Conservation (phyloP, 495 filamentous ascomycete species). For the Hypoxylon crocopeplum region DNA sequence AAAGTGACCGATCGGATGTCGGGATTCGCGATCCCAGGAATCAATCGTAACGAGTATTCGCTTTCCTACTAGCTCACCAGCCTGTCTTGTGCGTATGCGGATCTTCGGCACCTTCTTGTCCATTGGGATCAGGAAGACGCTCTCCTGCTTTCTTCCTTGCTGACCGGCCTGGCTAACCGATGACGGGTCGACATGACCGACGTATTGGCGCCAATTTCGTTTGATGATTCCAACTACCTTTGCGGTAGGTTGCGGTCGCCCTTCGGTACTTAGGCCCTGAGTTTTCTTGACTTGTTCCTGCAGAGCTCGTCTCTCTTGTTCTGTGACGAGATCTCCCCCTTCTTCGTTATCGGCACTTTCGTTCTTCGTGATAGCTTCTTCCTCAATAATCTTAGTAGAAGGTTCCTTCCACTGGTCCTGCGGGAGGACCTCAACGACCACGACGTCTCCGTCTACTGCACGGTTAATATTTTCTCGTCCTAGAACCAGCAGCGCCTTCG, state of each 20-base stretch:
- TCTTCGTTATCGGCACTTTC: slow-evolving; percentile 82
- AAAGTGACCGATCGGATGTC: slow-evolving; percentile 93
- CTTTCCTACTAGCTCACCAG: slow-evolving; percentile 84
- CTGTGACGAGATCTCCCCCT: slow-evolving; percentile 75
- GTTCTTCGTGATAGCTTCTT: slow-evolving; percentile 89
- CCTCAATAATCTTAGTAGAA: slow-evolving; percentile 93
- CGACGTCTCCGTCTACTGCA: slow-evolving; percentile 86
- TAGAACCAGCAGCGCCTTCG: slow-evolving; percentile 83
- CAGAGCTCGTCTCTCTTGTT: slow-evolving; percentile 82
- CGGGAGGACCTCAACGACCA: slow-evolving; percentile 90
- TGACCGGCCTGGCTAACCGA: slow-evolving; percentile 75
- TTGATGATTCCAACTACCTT: slow-evolving; percentile 91
- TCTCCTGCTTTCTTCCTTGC: slow-evolving; percentile 84
- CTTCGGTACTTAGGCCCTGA: slow-evolving; percentile 79
- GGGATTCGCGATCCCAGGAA: slow-evolving; percentile 89
- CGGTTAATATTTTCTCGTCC: slow-evolving; percentile 98
- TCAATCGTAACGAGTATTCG: slow-evolving; percentile 95
- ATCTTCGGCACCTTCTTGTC: slow-evolving; percentile 98
- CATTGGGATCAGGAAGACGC: slow-evolving; percentile 94
- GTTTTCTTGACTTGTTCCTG: slow-evolving; percentile 89
- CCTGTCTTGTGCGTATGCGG: slow-evolving; percentile 87
- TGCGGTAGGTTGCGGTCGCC: slow-evolving; percentile 86
- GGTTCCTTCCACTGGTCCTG: slow-evolving; percentile 96
- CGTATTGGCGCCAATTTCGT: slow-evolving; percentile 97
- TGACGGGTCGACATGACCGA: slow-evolving; percentile 88